Conservation (phyloP, 2,329 filamentous ascomycete genomes). For the Aspergillus transmontanensis region DNA sequence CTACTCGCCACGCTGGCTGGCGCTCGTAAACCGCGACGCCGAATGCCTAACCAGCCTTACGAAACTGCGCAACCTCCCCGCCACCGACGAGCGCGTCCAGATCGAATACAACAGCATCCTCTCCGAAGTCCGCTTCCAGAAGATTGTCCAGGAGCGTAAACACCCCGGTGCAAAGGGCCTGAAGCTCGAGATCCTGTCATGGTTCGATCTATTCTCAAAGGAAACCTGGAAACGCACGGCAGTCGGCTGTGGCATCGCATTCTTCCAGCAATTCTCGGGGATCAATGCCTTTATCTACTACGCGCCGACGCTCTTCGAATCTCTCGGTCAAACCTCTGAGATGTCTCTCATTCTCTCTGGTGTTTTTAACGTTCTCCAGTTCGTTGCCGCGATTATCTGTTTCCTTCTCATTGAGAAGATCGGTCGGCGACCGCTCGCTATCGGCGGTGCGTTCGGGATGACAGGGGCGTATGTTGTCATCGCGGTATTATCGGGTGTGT, state of each 20-base stretch:
- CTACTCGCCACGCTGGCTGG: conserved; percentile 67
- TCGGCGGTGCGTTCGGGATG: conserved; percentile 56
- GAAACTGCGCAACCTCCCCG: conserved; percentile 55
- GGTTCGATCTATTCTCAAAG: conserved; percentile 52
- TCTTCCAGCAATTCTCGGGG: conserved; percentile 48
- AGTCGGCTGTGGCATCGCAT: conserved; percentile 44
- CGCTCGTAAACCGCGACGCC: conserved; percentile 66
- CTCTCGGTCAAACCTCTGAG: conserved; percentile 62
- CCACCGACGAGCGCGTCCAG: conserved; percentile 53
- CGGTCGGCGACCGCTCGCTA: conserved; percentile 58
- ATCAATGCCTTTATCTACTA: conserved; percentile 52
- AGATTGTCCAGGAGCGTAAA: not conserved
- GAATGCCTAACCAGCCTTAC: conserved; percentile 58
- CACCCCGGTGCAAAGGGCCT: not conserved
- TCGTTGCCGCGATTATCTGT: conserved; percentile 65
- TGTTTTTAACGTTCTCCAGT: conserved; percentile 47
- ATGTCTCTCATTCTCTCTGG: conserved; percentile 68
- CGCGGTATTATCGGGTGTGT: conserved; percentile 25
- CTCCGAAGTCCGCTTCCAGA: not conserved
- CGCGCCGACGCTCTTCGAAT: conserved; percentile 48
- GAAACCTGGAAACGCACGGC: conserved; percentile 31
- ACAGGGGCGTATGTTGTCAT: conserved; percentile 31
- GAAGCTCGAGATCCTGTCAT: conserved; percentile 29
- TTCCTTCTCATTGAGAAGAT: conserved; percentile 29
- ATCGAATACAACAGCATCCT: not conserved